Evolutionary conservation across 345 rosid species (phyloP), one percentile per base, ranked within the genome.

Genomic region (Sonneratia caseolaris): DNA sequence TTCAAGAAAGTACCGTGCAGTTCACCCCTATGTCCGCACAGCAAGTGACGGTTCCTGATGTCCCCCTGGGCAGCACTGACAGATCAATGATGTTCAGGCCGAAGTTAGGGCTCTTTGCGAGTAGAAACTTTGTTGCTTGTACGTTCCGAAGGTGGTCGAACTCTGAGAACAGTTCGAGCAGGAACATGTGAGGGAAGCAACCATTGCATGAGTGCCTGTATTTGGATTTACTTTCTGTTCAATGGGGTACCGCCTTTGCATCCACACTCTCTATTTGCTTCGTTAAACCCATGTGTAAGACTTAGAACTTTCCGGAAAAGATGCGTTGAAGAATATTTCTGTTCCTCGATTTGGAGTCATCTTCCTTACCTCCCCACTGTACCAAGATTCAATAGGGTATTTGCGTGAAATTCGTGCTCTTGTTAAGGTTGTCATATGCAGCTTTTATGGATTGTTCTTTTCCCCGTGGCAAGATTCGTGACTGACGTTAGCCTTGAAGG

Each of bases 111-210:
- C 70, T 80, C 74, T 81, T 89, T 66, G 79, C 83, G 0, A 78
- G 87, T 72, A 81, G 92, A 69, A 91, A 84, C 64, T 73, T 85
- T 32, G 86, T 80, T 66, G 78, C 82, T 27, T 80, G 90, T 79
- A 71, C 89, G 38, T 81, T 90, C 70, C 81, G 81, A 75, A 83
- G 92, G 79, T 83, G 90, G 89, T 81, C 87, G 1, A 76, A 74
- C 53, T 69, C 73, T 70, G 87, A 85, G 45, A 64, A 71, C 71
- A 69, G 73, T 75, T 70, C 77, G 71, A 77, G 62, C 74, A 73
- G 72, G 76, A 85, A 72, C 66, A 27, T 69, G 45, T 90, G 82
- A 77, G 64, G 32, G 22, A 82, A 72, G 56, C 32, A 43, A 68
- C 66, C 66, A 27, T 27, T 13, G 38, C 38, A 35, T 27, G 66